A percentile compares a stretch with the other conserved stretches of the same genome.
These are phyloP conservation scores for Taxawa tesnikishii DNA, from an alignment of 2,329 filamentous ascomycete species.

Conservation along the genomic window DNA sequence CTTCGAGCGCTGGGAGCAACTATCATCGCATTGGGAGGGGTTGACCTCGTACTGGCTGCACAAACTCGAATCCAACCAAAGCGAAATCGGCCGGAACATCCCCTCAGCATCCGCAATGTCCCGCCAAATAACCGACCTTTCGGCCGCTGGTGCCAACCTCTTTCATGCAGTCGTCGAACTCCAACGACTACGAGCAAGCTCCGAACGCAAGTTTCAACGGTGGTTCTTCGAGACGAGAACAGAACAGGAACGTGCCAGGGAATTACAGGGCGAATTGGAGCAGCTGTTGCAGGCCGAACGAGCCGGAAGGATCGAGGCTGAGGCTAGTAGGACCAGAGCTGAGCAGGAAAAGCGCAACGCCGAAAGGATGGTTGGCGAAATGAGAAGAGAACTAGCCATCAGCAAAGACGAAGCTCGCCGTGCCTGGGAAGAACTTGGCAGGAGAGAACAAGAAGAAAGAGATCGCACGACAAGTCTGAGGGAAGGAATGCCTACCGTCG, in stretches of 20 bases:
- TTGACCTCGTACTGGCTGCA: conserved; percentile 96
- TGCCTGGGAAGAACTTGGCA: conserved; percentile 93
- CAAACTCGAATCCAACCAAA: conserved; percentile 77
- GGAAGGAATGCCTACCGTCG: conserved; percentile 74
- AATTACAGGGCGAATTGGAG: conserved; percentile 72
- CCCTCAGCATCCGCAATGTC: conserved; percentile 80
- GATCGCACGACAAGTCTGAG: conserved; percentile 77
- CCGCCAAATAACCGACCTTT: conserved; percentile 92
- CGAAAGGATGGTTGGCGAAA: conserved; percentile 72
- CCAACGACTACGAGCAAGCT: conserved; percentile 84
- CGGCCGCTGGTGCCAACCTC: conserved; percentile 87
- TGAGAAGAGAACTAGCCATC: conserved; percentile 85
- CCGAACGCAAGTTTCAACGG: conserved; percentile 92
- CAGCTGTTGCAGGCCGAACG: conserved; percentile 63
- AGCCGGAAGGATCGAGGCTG: conserved; percentile 53
- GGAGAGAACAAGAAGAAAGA: conserved; percentile 84
- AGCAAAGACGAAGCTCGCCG: conserved; percentile 91
- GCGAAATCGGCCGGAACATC: conserved; percentile 63
- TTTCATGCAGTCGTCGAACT: conserved; percentile 97
- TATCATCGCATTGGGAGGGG: conserved; percentile 97
- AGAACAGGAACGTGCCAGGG: conserved; percentile 75
- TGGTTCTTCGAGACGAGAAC: conserved; percentile 95
- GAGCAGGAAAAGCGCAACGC: conserved; percentile 57
- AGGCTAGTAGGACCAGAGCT: conserved; percentile 52
- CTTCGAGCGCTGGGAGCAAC: conserved; percentile 92